Percentiles rank a stretch among this genome's conserved stretches.
phyloP scores from a whole-genome alignment of 257 asterid genomes.

The Avicennia marina region DNA sequence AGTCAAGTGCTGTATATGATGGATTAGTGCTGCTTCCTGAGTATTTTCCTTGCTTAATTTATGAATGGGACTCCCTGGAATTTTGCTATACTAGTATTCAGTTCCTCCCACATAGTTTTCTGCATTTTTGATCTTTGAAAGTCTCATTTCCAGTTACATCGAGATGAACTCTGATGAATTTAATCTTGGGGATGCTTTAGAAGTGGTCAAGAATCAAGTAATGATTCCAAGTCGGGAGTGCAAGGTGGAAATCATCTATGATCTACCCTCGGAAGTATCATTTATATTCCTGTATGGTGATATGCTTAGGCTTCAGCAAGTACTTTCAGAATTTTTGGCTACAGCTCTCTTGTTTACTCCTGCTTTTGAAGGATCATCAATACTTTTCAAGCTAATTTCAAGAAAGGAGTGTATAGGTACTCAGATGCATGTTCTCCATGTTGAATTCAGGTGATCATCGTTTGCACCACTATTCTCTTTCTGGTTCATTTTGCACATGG shows the following conservation, averaged over 20 bases:
- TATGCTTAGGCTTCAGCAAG: conserved; percentile 66
- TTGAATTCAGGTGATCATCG: conserved; percentile 47
- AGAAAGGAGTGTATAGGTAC: conserved; percentile 51
- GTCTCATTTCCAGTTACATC: conserved; percentile 38
- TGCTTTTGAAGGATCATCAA: conserved; percentile 44
- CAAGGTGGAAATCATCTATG: conserved; percentile 41
- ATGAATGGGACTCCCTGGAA: neutral
- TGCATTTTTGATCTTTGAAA: conserved; percentile 20
- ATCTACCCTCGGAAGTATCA: conserved; percentile 45
- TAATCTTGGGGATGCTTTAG: conserved; percentile 52
- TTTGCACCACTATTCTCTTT: neutral
- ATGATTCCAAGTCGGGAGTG: conserved; percentile 47
- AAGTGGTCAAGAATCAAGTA: conserved; percentile 53
- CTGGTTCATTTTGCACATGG: neutral
- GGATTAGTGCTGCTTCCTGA: too few relatives aligned
- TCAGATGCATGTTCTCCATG: conserved; percentile 52
- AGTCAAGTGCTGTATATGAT: neutral
- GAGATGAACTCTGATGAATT: conserved; percentile 50
- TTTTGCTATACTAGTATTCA: neutral
- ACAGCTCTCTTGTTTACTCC: conserved; percentile 53
- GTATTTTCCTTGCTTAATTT: too few relatives aligned
- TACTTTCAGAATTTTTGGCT: conserved; percentile 58
- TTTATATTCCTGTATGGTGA: conserved; percentile 48
- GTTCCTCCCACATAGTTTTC: conserved; percentile 5
- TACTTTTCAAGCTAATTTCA: conserved; percentile 35